Evolutionary conservation across 1,284 basidiomycete species (phyloP), one percentile per base, ranked within the genome.

Genomic region (Ustilago sp.): DNA sequence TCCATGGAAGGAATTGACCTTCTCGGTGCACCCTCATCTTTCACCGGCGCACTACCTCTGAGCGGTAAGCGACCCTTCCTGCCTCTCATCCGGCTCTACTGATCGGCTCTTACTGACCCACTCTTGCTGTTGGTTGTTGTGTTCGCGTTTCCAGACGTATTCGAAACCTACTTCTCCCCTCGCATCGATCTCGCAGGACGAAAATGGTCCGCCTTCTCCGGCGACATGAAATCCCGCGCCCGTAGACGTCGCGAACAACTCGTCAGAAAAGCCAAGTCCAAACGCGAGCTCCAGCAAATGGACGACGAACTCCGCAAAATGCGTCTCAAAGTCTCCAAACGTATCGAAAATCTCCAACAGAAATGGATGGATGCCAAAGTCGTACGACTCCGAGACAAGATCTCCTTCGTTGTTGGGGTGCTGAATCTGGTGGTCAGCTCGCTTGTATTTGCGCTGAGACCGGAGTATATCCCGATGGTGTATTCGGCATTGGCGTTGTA

Each of bases 281-380:
- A 58, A 73, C 80, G 77, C 28, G 80, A 81, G 41, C 71, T 80
- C 3, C 85, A 85, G 86, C 93, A 95, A 74, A 89, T 95, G 63
- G 94, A 95, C 77, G 89, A 91, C 50, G 94, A 95, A 86, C 88
- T 95, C 67, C 91, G 91, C 84, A 91, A 91, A 83, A 92, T 95
- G 86, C 95, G 90, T 83, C 81, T 89, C 61, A 91, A 90, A 88
- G 90, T 95, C 45, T 92, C 92, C 1, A 88, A 89, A 63, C 90
- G 93, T 32, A 91, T 94, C 88, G 89, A 92, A 34, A 88, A 88
- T 0, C 87, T 97, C 13, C 88, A 91, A 34, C 88, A 90, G 12
- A 91, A 92, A 47, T 89, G 95, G 95, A 91, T 94, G 79, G 94
- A 93, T 35, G 92, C 94, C 1, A 95, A 95, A 84, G 93, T 94